These are phyloP conservation scores for Botrytis medusae DNA, from an alignment of 2,329 filamentous ascomycete genomes.

Conservation along the genomic window DNA sequence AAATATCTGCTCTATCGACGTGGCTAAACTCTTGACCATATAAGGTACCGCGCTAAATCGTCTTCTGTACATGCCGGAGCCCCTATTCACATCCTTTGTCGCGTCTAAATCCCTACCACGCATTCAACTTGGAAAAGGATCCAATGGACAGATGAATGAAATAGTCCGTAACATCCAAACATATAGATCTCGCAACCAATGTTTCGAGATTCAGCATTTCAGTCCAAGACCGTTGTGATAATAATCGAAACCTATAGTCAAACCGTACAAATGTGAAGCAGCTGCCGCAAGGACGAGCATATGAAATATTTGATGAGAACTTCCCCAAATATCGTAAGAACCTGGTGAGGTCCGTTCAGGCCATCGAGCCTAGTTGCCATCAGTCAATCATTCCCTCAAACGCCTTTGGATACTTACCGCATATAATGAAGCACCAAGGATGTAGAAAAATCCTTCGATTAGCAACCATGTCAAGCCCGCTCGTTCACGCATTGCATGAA, in stretches of 20 bases:
- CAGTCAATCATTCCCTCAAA: background rate
- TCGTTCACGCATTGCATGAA: slow-evolving; percentile 62
- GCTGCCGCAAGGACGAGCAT: slow-evolving; percentile 83
- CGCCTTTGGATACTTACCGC: slow-evolving; percentile 56
- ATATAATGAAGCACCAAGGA: slow-evolving; percentile 82
- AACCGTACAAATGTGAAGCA: slow-evolving; percentile 74
- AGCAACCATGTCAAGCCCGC: slow-evolving; percentile 83
- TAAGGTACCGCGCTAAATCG: background rate
- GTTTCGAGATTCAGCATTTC: slow-evolving; percentile 28
- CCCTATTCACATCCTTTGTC: background rate
- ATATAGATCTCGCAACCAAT: too few species aligned
- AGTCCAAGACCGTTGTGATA: slow-evolving; percentile 57
- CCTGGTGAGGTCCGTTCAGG: slow-evolving; percentile 80
- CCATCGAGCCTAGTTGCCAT: slow-evolving; percentile 60
- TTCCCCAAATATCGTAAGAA: slow-evolving; percentile 85
- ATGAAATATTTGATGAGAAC: slow-evolving; percentile 96
- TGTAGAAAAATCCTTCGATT: slow-evolving; percentile 78
- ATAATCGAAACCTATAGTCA: slow-evolving; percentile 83
- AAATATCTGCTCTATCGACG: background rate
- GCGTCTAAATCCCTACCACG: background rate
- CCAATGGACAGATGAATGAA: too few species aligned
- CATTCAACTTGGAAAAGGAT: too few species aligned
- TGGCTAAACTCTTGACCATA: background rate
- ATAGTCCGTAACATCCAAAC: background rate
- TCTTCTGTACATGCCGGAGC: background rate